Evolutionary conservation across 2,329 filamentous ascomycete genomes (phyloP), one percentile per base, ranked within the genome.

Genomic region (Aspergillus novoparasiticus): DNA sequence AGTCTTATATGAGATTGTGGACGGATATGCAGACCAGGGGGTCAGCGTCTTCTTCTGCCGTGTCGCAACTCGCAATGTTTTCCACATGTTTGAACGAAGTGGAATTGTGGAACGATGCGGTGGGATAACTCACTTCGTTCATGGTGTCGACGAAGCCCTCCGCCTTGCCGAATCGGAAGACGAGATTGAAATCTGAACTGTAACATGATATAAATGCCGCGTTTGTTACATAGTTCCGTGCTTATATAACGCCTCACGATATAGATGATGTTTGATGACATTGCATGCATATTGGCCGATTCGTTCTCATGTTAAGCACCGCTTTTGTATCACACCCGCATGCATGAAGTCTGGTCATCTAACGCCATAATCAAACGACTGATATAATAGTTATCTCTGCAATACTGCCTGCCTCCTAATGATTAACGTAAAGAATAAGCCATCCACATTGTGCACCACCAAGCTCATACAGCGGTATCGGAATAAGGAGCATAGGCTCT

Each of bases 1-100:
- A 79, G 94, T 98, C 0, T 83, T 99, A 3, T 86, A 87, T 54
- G 95, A 98, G 78, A 98, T 98, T 69, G 92, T 99, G 19, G 83
- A 88, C 55, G 85, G 83, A 34, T 98, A 98, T 75, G 83, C 89
- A n/a, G 85, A 90, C 39, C 84, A 90, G 5, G 91, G 90, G 0
- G 93, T 94, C 1, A 72, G 80, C 8, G 80, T 84, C 0, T 82
- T 82, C 64, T 83, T 84, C 75, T 89, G 86, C 69, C 79, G 87
- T 14, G 77, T 87, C 10, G 77, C 81, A 32, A 78, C 79, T 21
- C 82, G 79, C 62, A 79, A 84, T 2, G 90, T 96, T 0, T 94
- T 90, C 83, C 79, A 83, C 57, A 81, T 93, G 59, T 92, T 98
- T 80, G 83, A 88, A 60, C 84, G 86, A 59, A 93, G 91, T 69